Evolutionary conservation across 2,329 filamentous ascomycete genomes (phyloP).

Genomic region (Xylogone sp.): DNA sequence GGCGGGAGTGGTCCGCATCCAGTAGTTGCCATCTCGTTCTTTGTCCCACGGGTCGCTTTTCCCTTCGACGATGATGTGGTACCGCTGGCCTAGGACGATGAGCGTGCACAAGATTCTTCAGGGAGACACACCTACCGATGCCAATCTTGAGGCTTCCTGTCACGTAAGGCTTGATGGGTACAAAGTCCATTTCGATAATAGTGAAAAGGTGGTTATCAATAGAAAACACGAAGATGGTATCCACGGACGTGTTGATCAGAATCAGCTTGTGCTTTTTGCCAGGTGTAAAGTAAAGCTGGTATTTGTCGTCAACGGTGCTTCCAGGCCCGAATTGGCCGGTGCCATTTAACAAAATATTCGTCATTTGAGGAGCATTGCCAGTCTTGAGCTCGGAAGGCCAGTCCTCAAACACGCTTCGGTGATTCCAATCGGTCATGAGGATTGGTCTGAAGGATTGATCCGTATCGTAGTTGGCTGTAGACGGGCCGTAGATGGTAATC

Average conservation of each 20-base stretch:
- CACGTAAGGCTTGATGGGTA: conserved; percentile 52
- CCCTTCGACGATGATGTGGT: conserved; percentile 43
- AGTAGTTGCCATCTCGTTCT: conserved; percentile 41
- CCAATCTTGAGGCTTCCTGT: conserved; percentile 40
- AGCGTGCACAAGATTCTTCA: conserved; percentile 34
- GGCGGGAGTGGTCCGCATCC: no score
- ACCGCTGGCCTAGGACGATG: conserved; percentile 53
- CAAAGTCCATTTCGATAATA: conserved; percentile 55
- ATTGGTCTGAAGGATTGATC: conserved; percentile 27
- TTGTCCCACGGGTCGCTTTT: no score
- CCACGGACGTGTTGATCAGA: conserved; percentile 41
- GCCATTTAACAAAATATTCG: conserved; percentile 29
- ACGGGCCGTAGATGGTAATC: conserved; percentile 58
- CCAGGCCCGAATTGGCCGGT: conserved; percentile 23
- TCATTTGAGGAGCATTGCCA: no score
- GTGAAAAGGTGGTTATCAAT: conserved; percentile 54
- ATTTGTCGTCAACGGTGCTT: conserved; percentile 20
- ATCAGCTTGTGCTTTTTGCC: conserved; percentile 39
- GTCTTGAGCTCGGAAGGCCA: conserved; percentile 23
- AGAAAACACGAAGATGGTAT: conserved; percentile 42
- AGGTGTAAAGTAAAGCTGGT: conserved; percentile 23
- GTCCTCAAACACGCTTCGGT: conserved; percentile 17
- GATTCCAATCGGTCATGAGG: conserved; percentile 26
- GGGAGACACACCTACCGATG: no score
- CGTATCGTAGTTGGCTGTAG: conserved; percentile 53